Conservation (phyloP, 164 flowering plant genomes). For the Macadamia tetraphylla region DNA sequence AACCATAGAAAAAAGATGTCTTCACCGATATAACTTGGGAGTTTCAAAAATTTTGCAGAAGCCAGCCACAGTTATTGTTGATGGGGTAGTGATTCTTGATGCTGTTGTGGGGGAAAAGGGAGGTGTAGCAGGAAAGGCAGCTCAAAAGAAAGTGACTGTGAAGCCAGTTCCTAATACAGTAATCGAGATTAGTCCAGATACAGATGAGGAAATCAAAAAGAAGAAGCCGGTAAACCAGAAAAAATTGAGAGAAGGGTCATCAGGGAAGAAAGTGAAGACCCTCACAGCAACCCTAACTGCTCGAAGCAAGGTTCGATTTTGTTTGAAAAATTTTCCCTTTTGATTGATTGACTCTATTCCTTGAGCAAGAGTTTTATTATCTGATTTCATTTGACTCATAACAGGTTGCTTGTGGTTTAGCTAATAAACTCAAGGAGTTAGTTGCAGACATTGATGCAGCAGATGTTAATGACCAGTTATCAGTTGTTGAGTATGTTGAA, state of each 20-base stretch:
- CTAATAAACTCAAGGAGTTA: constrained; percentile 44
- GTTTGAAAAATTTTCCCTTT: background rate
- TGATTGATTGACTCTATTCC: background rate
- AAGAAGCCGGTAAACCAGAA: constrained; percentile 18
- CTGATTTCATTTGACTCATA: background rate
- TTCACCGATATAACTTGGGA: background rate
- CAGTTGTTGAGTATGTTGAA: constrained; percentile 80
- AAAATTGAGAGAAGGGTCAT: constrained; percentile 18
- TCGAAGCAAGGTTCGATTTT: constrained; percentile 69
- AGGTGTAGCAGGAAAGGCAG: constrained; percentile 17
- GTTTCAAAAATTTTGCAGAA: constrained; percentile 27
- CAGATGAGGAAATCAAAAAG: constrained; percentile 24
- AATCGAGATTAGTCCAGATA: constrained; percentile 52
- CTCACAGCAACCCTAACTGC: constrained; percentile 72
- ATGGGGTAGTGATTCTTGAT: constrained; percentile 15
- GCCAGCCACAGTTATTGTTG: constrained; percentile 29
- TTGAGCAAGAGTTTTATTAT: background rate
- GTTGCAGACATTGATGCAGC: constrained; percentile 69
- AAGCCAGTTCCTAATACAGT: constrained; percentile 32
- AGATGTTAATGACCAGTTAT: constrained; percentile 63
- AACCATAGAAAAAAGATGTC: background rate
- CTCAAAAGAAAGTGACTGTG: constrained; percentile 38
- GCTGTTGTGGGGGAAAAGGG: constrained; percentile 11
- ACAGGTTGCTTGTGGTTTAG: constrained; percentile 69
- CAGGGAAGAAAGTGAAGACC: constrained; percentile 48